Evolutionary conservation across 495 filamentous ascomycete species (phyloP).

Genomic region (Talaromyces stipitatus): DNA sequence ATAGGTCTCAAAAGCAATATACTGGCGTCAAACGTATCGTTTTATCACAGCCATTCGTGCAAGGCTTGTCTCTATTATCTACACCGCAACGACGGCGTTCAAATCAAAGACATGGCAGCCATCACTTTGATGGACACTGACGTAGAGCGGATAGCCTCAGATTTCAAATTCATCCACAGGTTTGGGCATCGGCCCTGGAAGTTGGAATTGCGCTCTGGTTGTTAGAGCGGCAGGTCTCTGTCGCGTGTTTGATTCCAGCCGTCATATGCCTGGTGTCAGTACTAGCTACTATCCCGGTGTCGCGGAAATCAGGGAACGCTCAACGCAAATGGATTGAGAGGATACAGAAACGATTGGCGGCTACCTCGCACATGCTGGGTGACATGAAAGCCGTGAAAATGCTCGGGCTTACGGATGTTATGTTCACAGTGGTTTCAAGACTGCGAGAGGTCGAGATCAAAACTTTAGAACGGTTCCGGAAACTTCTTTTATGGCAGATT

Average conservation of each 20-base stretch:
- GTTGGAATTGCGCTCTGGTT: conserved; percentile 46
- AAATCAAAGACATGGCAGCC: conserved; percentile 39
- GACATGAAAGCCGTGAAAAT: conserved; percentile 29
- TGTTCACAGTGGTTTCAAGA: conserved; percentile 10
- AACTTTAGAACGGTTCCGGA: conserved; percentile 13
- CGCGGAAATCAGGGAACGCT: conserved; percentile 4
- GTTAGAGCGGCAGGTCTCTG: conserved; percentile 42
- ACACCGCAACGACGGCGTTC: conserved; percentile 35
- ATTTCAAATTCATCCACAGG: conserved; percentile 25
- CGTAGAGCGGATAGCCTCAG: conserved; percentile 33
- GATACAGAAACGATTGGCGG: conserved; percentile 13
- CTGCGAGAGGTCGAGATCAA: conserved; percentile 10
- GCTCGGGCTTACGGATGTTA: conserved; percentile 20
- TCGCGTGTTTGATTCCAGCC: conserved; percentile 36
- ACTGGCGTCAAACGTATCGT: conserved; percentile 48
- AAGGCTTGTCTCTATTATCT: conserved; percentile 49
- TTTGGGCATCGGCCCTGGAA: conserved; percentile 48
- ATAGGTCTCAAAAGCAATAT: conserved; percentile 26
- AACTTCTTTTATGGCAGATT: conserved; percentile 9
- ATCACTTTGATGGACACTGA: conserved; percentile 52
- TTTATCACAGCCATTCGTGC: conserved; percentile 52
- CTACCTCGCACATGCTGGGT: conserved; percentile 21
- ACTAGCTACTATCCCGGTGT: conserved; percentile 9
- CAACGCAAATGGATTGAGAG: conserved; percentile 29
- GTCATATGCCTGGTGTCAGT: conserved; percentile 17